phyloP scores from a whole-genome alignment of 139 green algal genomes.

The Chlamydomonas schloesseri region DNA sequence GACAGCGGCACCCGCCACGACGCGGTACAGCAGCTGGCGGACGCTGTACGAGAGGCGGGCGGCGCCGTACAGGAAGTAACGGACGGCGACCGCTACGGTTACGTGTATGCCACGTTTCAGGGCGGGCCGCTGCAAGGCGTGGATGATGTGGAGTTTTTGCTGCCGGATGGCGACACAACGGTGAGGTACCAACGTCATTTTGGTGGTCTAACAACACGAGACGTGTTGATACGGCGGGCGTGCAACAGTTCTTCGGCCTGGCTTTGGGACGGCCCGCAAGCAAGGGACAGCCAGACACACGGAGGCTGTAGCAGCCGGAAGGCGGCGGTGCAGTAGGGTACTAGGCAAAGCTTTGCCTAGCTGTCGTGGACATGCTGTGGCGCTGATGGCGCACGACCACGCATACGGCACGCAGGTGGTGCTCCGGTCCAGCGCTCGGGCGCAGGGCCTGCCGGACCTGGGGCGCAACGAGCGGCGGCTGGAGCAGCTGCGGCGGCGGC shows the following conservation, averaged over 20 bases:
- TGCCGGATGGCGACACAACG: constrained; percentile 15
- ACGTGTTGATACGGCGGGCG: too few species aligned
- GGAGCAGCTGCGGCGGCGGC: constrained; percentile 21
- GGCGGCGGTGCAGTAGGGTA: too few species aligned
- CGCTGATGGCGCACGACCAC: too few species aligned
- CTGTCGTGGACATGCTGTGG: too few species aligned
- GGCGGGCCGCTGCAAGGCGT: background rate
- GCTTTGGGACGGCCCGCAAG: too few species aligned
- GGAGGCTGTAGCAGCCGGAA: too few species aligned
- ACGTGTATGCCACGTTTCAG: constrained; percentile 20
- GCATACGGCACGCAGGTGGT: constrained; percentile 24
- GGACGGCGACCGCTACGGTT: background rate
- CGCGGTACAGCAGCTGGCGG: background rate
- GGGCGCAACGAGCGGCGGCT: constrained; percentile 26
- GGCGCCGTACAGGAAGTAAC: background rate
- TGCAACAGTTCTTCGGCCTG: too few species aligned
- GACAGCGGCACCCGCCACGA: background rate
- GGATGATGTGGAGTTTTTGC: constrained; percentile 35
- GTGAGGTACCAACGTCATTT: background rate
- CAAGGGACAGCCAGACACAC: too few species aligned
- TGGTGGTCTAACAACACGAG: too few species aligned
- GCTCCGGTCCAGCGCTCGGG: background rate
- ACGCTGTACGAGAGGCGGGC: background rate
- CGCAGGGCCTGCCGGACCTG: constrained; percentile 17
- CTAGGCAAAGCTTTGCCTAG: too few species aligned